Evolutionary conservation across 805 yeast species (phyloP), one percentile per base, ranked within the genome.

Genomic region (Nakazawaea ishiwadae): DNA sequence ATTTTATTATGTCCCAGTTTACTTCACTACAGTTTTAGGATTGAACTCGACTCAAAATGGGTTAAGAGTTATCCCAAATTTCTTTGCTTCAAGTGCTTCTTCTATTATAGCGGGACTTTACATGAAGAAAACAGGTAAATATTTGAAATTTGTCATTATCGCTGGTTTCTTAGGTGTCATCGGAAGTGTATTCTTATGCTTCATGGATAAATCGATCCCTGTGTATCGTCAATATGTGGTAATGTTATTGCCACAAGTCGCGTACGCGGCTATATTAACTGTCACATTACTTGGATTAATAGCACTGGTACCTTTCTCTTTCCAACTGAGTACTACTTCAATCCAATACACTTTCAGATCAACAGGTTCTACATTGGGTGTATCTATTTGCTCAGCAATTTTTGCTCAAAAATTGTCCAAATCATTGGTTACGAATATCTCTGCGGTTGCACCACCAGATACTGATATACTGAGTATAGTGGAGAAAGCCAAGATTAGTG

Each of bases 271-370:
- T 3, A 69, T 79, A 57, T 67, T 86, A 46, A 86, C 95, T 0
- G 76, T 84, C 2, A 79, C 90, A 0, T 63, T 87, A 36, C 60
- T 86, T 27, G 84, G 95, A 0, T 69, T 87, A 60, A 83, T 87
- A 40, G 81, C 93, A 0, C 76, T 93, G 1, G 93, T 83, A 2
- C 80, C 84, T 8, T 59, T 67, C 17, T 70, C 74, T 39, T 74
- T 70, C 53, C 96, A 87, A 59, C 96, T 96, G 1, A 73, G 88
- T 16, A 83, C 91, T 2, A 89, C 96, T 0, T 85, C 96, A 0
- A 84, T 90, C 44, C 95, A 87, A 54, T 89, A 90, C 58, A 89
- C 78, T 4, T 74, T 75, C 51, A 60, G 79, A 50, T 65, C 79
- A 5, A 71, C 78, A 1, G 79, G 79, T 1, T 73, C 79, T 3